Conservation (phyloP, 352 stramenopile species). For the Phytophthora cajani region DNA sequence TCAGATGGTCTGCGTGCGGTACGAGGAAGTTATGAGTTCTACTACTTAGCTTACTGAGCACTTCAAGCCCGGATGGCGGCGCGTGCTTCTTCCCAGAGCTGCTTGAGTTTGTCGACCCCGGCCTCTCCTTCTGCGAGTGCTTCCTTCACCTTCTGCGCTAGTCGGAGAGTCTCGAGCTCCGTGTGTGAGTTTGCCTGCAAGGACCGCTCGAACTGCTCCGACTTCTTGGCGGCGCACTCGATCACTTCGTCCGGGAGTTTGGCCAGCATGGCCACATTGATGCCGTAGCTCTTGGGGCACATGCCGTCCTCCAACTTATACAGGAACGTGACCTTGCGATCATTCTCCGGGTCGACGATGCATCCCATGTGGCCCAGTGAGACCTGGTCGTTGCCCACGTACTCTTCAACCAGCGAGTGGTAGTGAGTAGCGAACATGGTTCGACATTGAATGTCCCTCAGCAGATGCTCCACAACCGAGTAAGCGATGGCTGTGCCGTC, state of each 20-base stretch:
- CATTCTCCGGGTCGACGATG: slow-evolving; percentile 80
- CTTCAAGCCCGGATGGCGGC: slow-evolving; percentile 15
- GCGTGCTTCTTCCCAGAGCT: slow-evolving; percentile 41
- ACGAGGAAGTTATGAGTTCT: neutral
- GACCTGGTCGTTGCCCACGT: slow-evolving; percentile 64
- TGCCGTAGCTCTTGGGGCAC: slow-evolving; percentile 98
- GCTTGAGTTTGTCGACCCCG: slow-evolving; percentile 39
- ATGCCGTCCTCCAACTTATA: slow-evolving; percentile 98
- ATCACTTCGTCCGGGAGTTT: slow-evolving; percentile 96
- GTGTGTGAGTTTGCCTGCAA: slow-evolving; percentile 53
- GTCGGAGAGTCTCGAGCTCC: slow-evolving; percentile 29
- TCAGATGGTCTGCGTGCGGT: neutral
- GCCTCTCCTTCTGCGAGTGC: slow-evolving; percentile 40
- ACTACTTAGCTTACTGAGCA: neutral
- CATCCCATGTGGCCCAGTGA: slow-evolving; percentile 85
- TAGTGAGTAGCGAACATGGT: slow-evolving; percentile 99
- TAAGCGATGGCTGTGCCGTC: slow-evolving; percentile 98
- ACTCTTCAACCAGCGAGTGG: slow-evolving; percentile 94
- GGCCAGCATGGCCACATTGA: slow-evolving; percentile 99
- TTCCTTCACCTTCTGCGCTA: slow-evolving; percentile 33
- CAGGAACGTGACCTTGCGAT: slow-evolving; percentile 98
- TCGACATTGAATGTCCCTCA: slow-evolving; percentile 88
- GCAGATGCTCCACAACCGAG: slow-evolving; percentile 95
- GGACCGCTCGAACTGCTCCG: slow-evolving; percentile 88
- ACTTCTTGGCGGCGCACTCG: slow-evolving; percentile 90